phyloP scores from a whole-genome alignment of 345 rosid genomes.

The Citrus maxima region DNA sequence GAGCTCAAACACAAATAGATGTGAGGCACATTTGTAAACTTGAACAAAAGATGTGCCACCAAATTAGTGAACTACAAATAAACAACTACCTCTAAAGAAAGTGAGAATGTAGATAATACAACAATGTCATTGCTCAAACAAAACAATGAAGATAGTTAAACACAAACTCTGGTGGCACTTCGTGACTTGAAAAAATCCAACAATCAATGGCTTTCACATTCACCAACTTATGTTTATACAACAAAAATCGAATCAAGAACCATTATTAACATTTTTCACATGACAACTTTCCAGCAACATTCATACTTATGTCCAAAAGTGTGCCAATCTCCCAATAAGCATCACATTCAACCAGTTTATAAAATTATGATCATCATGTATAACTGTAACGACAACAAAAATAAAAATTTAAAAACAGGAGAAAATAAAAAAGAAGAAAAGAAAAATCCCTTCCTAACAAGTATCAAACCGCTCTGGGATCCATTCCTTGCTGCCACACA shows the following conservation, averaged over 20 bases:
- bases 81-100: background rate
- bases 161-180: background rate
- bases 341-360: conserved; percentile 1
- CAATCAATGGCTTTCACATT: background rate
- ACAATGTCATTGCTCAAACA: background rate
- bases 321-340: background rate
- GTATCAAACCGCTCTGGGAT: conserved; percentile 62
- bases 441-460: conserved; percentile 12
- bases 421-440: background rate
- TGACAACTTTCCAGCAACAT: background rate
- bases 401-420: background rate
- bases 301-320: background rate
- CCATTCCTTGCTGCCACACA: conserved; percentile 94
- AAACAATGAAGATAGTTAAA: background rate
- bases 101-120: background rate
- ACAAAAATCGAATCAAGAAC: background rate
- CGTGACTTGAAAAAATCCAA: background rate
- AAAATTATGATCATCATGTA: background rate
- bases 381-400: background rate
- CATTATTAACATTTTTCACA: background rate
- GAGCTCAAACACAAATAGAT: background rate
- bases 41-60: background rate
- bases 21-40: background rate
- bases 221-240: background rate
- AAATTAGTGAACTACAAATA: background rate